Percentiles rank a stretch among this genome's conserved stretches.
Evolutionary conservation across 768 basidiomycete species (phyloP).

Genomic region (Tulasnella sp.): DNA sequence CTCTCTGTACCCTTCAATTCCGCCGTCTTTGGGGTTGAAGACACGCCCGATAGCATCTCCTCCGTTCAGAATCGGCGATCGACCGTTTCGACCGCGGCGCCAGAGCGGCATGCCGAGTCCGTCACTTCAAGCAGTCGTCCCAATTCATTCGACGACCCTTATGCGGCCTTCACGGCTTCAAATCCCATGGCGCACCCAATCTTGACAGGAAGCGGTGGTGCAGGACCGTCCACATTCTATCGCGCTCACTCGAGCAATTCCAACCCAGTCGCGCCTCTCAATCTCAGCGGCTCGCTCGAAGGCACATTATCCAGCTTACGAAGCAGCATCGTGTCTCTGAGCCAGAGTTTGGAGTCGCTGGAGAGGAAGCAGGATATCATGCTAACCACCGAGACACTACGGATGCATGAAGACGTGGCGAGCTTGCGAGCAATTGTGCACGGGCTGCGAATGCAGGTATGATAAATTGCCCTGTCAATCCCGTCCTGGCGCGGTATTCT

Average conservation of each 20-base stretch:
- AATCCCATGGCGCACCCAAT: conserved; percentile 13
- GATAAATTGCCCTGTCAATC: neutral
- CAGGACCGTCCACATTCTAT: conserved; percentile 23
- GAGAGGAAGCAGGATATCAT: conserved; percentile 67
- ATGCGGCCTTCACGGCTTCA: neutral
- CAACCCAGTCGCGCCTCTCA: conserved; percentile 58
- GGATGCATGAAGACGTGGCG: conserved; percentile 73
- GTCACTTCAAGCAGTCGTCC: neutral
- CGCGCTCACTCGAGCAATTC: conserved; percentile 11
- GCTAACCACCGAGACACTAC: conserved; percentile 68
- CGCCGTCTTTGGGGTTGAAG: conserved; percentile 22
- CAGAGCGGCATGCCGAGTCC: neutral
- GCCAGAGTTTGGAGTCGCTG: conserved; percentile 62
- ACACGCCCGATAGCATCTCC: neutral
- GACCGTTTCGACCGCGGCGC: neutral
- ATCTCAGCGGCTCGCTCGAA: conserved; percentile 64
- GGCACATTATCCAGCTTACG: conserved; percentile 62
- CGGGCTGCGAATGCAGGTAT: conserved; percentile 77
- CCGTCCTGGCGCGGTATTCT: neutral
- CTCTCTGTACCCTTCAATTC: conserved; percentile 35
- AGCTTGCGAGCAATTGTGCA: conserved; percentile 70
- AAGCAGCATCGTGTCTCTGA: conserved; percentile 62
- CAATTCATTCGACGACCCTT: conserved; percentile 26
- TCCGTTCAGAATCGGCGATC: neutral
- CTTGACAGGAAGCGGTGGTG: neutral